Conservation (phyloP, 371 early-diverging fungal species). For the Blakeslea trispora region DNA sequence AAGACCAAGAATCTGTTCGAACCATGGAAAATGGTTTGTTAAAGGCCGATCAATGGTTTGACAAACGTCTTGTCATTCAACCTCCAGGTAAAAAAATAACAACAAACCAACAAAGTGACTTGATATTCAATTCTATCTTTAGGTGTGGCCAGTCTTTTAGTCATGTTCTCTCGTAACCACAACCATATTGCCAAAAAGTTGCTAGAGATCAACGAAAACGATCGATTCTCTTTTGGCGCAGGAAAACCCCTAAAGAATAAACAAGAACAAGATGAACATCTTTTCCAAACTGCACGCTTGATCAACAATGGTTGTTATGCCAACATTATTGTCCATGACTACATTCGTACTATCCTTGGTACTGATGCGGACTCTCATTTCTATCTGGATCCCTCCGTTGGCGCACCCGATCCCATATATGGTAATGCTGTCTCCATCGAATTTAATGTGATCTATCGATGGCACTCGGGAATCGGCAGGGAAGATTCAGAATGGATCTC, state of each 20-base stretch:
- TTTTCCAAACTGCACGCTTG: constrained; percentile 57
- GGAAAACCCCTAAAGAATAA: constrained; percentile 21
- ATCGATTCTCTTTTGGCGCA: constrained; percentile 39
- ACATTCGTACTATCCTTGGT: constrained; percentile 52
- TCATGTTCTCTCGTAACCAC: constrained; percentile 57
- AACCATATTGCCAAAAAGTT: constrained; percentile 53
- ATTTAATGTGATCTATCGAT: constrained; percentile 53
- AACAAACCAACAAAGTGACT: not conserved
- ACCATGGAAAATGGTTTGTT: constrained; percentile 43
- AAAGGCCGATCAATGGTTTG: constrained; percentile 56
- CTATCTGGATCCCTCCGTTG: constrained; percentile 32
- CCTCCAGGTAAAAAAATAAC: constrained; percentile 35
- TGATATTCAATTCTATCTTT: not conserved
- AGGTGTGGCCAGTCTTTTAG: constrained; percentile 46
- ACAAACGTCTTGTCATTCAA: constrained; percentile 48
- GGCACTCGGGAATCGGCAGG: constrained; percentile 53
- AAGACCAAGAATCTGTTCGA: constrained; percentile 44
- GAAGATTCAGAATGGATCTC: constrained; percentile 44
- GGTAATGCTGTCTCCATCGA: constrained; percentile 58
- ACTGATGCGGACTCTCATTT: constrained; percentile 35
- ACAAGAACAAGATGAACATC: constrained; percentile 48
- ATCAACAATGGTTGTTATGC: constrained; percentile 52
- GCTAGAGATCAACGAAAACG: constrained; percentile 46
- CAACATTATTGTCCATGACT: constrained; percentile 50
- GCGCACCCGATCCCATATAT: constrained; percentile 27